Percentiles rank a stretch among this genome's conserved stretches.
Conservation (phyloP, 805 yeast species). For the Saccharomycopsis sp. region DNA sequence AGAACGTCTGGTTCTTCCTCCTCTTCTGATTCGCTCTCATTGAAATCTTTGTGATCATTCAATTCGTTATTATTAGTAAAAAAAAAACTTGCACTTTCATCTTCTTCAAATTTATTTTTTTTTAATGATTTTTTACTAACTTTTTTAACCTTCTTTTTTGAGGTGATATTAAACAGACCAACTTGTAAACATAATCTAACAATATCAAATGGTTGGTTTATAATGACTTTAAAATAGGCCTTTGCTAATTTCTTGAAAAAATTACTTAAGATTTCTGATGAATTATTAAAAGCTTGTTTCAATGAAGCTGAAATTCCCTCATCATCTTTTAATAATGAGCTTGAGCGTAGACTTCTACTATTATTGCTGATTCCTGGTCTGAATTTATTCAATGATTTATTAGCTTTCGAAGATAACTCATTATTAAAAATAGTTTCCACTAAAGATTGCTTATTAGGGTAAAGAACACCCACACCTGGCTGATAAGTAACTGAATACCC, state of each 20-base stretch:
- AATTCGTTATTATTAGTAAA: slow-evolving; percentile 21
- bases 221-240: slow-evolving; percentile 56
- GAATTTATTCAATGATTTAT: neutral
- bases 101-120: neutral
- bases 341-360: too few species aligned
- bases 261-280: slow-evolving; percentile 45
- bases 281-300: slow-evolving; percentile 34
- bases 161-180: slow-evolving; percentile 42
- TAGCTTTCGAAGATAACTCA: neutral
- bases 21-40: slow-evolving; percentile 8
- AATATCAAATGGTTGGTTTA: slow-evolving; percentile 85
- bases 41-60: slow-evolving; percentile 2
- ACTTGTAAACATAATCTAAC: slow-evolving; percentile 71
- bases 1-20: neutral
- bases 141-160: neutral
- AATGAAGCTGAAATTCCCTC: neutral
- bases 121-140: neutral
- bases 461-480: slow-evolving; percentile 53
- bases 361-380: neutral
- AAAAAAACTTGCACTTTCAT: slow-evolving; percentile 21
- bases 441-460: slow-evolving; percentile 31
- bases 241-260: slow-evolving; percentile 51
- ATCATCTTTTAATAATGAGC: too few species aligned
- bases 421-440: slow-evolving; percentile 20
- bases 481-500: slow-evolving; percentile 50